phyloP scores from a whole-genome alignment of 176 grass and related monocot species.

The Eleusine coracana region DNA sequence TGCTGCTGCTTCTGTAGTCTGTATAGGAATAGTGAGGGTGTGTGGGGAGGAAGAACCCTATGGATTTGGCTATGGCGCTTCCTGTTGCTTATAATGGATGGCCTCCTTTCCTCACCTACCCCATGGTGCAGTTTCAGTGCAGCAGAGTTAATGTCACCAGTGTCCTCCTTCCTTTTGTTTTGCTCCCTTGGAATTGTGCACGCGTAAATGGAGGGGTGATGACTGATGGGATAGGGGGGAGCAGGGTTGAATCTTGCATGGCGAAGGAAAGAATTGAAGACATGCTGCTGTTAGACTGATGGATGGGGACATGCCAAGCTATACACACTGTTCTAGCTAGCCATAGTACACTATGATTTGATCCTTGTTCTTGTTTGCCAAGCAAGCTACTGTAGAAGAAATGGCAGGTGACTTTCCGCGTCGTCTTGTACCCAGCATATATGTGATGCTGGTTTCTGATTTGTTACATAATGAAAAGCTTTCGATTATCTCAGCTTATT shows the following conservation, averaged over 20 bases:
- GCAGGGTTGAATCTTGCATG: slow-evolving; percentile 33
- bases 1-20: slow-evolving; percentile 16
- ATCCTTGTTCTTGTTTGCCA: slow-evolving; percentile 41
- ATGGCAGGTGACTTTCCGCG: slow-evolving; percentile 23
- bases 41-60: slow-evolving; percentile 35
- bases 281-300: background rate
- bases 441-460: too few relatives aligned
- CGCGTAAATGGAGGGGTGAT: slow-evolving; percentile 16
- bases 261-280: slow-evolving; percentile 4
- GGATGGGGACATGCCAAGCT: slow-evolving; percentile 5
- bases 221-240: slow-evolving; percentile 15
- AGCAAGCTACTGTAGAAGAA: slow-evolving; percentile 13
- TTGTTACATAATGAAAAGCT: too few relatives aligned
- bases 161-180: slow-evolving; percentile 49
- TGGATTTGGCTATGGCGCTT: slow-evolving; percentile 38
- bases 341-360: slow-evolving; percentile 14
- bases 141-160: slow-evolving; percentile 43
- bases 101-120: slow-evolving; percentile 31
- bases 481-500: too few relatives aligned
- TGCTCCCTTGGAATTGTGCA: slow-evolving; percentile 47
- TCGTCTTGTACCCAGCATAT: background rate
- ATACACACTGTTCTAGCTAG: background rate
- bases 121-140: background rate
- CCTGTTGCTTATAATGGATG: slow-evolving; percentile 44
- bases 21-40: slow-evolving; percentile 30